Percentiles rank a stretch among this genome's conserved stretches.
phyloP scores from a whole-genome alignment of 2,329 filamentous ascomycete genomes.

The Hypomyces perniciosus region DNA sequence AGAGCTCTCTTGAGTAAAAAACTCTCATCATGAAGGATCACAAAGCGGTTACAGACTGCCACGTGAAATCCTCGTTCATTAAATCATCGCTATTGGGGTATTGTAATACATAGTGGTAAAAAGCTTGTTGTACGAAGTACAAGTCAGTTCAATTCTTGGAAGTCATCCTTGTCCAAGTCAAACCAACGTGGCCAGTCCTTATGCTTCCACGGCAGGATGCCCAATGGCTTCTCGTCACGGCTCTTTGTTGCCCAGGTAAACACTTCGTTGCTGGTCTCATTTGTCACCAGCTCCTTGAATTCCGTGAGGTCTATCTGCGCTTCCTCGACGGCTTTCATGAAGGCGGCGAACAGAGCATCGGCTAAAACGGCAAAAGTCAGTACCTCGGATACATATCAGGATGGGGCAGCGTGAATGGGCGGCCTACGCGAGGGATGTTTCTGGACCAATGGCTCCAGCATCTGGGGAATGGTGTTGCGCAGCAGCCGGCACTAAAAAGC shows the following conservation, averaged over 20 bases:
- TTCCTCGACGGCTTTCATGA: conserved; percentile 41
- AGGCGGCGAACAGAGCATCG: conserved; percentile 41
- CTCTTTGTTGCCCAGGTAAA: conserved; percentile 49
- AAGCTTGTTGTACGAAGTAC: not conserved
- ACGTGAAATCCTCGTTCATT: not conserved
- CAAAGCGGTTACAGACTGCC: too few relatives aligned
- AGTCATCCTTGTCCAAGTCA: conserved; percentile 24
- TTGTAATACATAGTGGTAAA: not conserved
- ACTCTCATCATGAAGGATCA: too few relatives aligned
- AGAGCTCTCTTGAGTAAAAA: too few relatives aligned
- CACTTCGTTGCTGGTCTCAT: conserved; percentile 42
- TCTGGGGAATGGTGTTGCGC: conserved; percentile 32
- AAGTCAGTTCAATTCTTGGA: not conserved
- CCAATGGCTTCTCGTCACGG: conserved; percentile 46
- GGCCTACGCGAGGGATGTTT: conserved; percentile 47
- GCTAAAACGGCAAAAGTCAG: conserved; percentile 32
- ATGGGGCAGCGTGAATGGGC: not conserved
- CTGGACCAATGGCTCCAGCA: conserved; percentile 42
- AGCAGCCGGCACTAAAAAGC: conserved; percentile 27
- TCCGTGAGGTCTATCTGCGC: conserved; percentile 47
- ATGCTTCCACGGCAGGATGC: conserved; percentile 54
- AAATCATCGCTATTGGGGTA: not conserved
- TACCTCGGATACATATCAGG: not conserved
- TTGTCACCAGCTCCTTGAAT: conserved; percentile 42
- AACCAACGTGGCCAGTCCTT: conserved; percentile 57